A percentile compares a stretch with the other conserved stretches of the same genome.
These are phyloP conservation scores for Aspergillus texensis DNA, from an alignment of 2,329 filamentous ascomycete species.

Conservation along the genomic window DNA sequence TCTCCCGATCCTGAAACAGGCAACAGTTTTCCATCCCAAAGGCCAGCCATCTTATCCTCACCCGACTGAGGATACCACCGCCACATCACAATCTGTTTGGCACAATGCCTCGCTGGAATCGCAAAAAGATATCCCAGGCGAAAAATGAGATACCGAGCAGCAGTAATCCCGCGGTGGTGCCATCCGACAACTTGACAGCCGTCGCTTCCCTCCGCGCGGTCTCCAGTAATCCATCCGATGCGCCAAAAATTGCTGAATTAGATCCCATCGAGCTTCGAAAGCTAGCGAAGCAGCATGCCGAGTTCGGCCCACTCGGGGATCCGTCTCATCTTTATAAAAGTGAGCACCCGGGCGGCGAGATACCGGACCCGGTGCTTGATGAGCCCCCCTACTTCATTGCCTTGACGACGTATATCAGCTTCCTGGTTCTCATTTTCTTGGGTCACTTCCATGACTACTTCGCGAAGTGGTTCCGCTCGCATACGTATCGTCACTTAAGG, in stretches of 20 bases:
- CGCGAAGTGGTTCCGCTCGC: conserved; percentile 82
- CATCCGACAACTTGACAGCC: conserved; percentile 12
- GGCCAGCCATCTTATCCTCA: neutral
- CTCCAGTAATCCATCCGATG: conserved; percentile 15
- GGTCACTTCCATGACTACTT: conserved; percentile 94
- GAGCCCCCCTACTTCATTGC: conserved; percentile 93
- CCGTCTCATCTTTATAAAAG: conserved; percentile 82
- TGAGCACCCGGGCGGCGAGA: conserved; percentile 74
- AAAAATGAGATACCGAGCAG: conserved; percentile 14
- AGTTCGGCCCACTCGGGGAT: conserved; percentile 81
- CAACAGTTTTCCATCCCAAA: neutral
- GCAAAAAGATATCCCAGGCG: conserved; percentile 18
- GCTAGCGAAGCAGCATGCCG: conserved; percentile 74
- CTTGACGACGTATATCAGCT: conserved; percentile 94
- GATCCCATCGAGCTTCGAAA: conserved; percentile 69
- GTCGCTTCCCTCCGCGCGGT: conserved; percentile 22
- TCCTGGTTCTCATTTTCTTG: conserved; percentile 87
- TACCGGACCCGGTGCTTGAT: conserved; percentile 80
- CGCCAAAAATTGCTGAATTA: conserved; percentile 4
- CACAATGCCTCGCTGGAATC: conserved; percentile 28
- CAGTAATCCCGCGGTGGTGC: conserved; percentile 5
- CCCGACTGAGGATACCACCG: neutral
- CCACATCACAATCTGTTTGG: neutral
- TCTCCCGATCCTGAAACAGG: neutral
- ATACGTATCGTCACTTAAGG: conserved; percentile 78